phyloP scores from a whole-genome alignment of 1,139 yeast species.

The Zygoascus meyerae region DNA sequence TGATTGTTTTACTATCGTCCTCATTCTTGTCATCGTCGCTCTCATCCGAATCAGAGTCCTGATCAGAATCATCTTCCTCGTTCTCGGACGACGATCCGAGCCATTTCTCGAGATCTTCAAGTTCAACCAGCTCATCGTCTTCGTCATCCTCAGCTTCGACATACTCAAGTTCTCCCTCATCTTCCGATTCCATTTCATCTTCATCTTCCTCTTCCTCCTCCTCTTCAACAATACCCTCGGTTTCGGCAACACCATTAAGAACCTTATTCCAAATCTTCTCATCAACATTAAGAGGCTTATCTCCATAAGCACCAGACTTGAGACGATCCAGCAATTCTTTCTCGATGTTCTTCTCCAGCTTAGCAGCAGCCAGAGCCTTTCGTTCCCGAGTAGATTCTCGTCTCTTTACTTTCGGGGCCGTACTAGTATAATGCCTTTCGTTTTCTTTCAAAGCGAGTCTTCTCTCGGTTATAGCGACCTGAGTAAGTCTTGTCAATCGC shows the following conservation, averaged over 20 bases:
- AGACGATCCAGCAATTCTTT: constrained; percentile 89
- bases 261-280: constrained; percentile 94
- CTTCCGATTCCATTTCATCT: constrained; percentile 44
- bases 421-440: constrained; percentile 87
- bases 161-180: constrained; percentile 64
- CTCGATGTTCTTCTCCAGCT: constrained; percentile 92
- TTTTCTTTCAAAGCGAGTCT: constrained; percentile 85
- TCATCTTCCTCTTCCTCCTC: constrained; percentile 59
- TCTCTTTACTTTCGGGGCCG: constrained; percentile 88
- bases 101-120: constrained; percentile 32
- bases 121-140: constrained; percentile 33
- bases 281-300: constrained; percentile 92
- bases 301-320: constrained; percentile 97
- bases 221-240: constrained; percentile 55
- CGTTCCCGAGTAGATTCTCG: constrained; percentile 92
- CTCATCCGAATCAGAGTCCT: background rate
- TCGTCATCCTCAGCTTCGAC: constrained; percentile 80
- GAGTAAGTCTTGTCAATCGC: constrained; percentile 87
- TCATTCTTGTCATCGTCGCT: constrained; percentile 33
- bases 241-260: constrained; percentile 63
- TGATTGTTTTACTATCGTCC: constrained; percentile 27
- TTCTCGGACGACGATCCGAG: constrained; percentile 25
- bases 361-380: constrained; percentile 94
- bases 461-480: constrained; percentile 94
- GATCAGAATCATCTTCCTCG: constrained; percentile 21